phyloP scores from a whole-genome alignment of 2,329 filamentous ascomycete genomes.

The Phyllachora maydis region DNA sequence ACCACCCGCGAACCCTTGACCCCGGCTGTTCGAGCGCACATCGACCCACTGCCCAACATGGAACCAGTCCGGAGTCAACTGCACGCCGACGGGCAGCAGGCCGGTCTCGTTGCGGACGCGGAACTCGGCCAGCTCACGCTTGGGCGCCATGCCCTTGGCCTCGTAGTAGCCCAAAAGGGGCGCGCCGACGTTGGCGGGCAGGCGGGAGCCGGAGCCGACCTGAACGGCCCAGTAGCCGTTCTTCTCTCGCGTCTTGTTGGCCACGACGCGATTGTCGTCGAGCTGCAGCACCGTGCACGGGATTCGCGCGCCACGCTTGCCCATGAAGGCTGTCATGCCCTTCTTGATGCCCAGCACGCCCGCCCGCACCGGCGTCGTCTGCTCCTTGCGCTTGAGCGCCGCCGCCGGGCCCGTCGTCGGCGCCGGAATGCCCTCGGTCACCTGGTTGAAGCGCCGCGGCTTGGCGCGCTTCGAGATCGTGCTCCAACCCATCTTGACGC shows the following conservation, averaged over 20 bases:
- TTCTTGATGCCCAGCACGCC: constrained; percentile 79
- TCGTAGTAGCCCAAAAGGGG: constrained; percentile 80
- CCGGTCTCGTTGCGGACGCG: constrained; percentile 55
- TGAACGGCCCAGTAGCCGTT: constrained; percentile 94
- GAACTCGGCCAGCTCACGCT: constrained; percentile 72
- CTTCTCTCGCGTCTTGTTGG: constrained; percentile 58
- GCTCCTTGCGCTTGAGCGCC: constrained; percentile 34
- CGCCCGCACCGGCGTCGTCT: constrained; percentile 45
- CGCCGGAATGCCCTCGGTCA: constrained; percentile 29
- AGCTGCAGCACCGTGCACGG: constrained; percentile 87
- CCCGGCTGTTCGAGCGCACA: constrained; percentile 55
- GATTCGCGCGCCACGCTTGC: constrained; percentile 55
- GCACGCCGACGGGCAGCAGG: constrained; percentile 53
- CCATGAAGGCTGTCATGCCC: constrained; percentile 87
- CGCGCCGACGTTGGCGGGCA: constrained; percentile 56
- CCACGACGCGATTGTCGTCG: constrained; percentile 76
- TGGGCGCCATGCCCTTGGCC: constrained; percentile 60
- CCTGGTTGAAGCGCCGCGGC: constrained; percentile 40
- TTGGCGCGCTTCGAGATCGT: constrained; percentile 25
- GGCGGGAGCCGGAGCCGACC: constrained; percentile 58
- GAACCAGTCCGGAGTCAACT: constrained; percentile 79
- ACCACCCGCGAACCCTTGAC: constrained; percentile 87
- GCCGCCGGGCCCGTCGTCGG: constrained; percentile 38
- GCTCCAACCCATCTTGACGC: constrained; percentile 39
- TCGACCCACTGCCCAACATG: constrained; percentile 79